phyloP scores from a whole-genome alignment of 2,329 filamentous ascomycete genomes.

The Stagonosporopsis chrysanthemi region DNA sequence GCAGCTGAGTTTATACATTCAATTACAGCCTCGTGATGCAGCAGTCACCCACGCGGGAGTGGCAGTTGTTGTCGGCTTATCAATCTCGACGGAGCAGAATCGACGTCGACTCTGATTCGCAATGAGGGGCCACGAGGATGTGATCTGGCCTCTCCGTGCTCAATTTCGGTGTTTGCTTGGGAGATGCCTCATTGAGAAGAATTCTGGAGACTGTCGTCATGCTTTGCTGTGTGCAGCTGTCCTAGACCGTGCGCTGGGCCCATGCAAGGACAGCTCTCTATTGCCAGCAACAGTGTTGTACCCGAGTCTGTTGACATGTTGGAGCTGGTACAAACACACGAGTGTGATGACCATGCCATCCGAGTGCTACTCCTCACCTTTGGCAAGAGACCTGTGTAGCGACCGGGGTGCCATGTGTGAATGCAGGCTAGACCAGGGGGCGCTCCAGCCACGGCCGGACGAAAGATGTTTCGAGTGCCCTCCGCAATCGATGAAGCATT shows the following conservation, averaged over 20 bases:
- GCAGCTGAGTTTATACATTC: constrained; percentile 8
- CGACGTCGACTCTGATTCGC: background rate
- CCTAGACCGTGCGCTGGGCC: constrained; percentile 19
- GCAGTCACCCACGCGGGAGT: constrained; percentile 1
- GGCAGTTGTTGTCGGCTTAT: background rate
- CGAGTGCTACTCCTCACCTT: constrained; percentile 19
- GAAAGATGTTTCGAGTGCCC: constrained; percentile 19
- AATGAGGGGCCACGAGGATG: background rate
- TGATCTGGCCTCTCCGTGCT: constrained; percentile 14
- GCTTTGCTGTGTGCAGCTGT: constrained; percentile 25
- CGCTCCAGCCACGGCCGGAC: constrained; percentile 23
- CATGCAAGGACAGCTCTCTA: constrained; percentile 39
- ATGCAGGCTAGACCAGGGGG: constrained; percentile 30
- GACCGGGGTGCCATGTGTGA: constrained; percentile 50
- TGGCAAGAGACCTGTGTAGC: constrained; percentile 26
- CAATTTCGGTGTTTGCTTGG: constrained; percentile 15
- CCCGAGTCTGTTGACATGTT: constrained; percentile 35
- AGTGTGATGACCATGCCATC: constrained; percentile 22
- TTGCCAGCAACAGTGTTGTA: constrained; percentile 36
- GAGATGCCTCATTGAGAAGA: constrained; percentile 8
- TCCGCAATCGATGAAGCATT: constrained; percentile 13
- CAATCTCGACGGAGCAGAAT: constrained; percentile 1
- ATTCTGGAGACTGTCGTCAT: constrained; percentile 21
- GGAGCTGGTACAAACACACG: constrained; percentile 24
- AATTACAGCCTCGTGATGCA: constrained; percentile 8